These are phyloP conservation scores for Dipteronia sinensis DNA, from an alignment of 345 rosid species.

Conservation along the genomic window DNA sequence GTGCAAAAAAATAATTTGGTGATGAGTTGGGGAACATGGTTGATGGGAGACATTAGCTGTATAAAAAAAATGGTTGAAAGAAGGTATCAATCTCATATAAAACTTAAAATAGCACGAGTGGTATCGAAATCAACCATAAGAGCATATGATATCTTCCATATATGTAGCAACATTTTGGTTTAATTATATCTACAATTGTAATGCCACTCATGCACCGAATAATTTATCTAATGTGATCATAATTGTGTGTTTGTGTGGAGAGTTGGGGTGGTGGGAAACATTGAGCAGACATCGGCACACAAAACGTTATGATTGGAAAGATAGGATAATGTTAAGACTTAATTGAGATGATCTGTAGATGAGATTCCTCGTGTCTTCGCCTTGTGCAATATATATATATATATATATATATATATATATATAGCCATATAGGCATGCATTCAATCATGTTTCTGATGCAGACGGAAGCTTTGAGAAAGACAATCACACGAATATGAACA, in stretches of 20 bases:
- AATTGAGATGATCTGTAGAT: not conserved
- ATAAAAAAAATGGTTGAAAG: conserved; percentile 8
- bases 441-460: not conserved
- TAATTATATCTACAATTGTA: no score
- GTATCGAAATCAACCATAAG: not conserved
- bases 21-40: conserved; percentile 10
- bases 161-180: no score
- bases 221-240: not conserved
- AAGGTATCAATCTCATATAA: not conserved
- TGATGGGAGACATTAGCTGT: conserved; percentile 22
- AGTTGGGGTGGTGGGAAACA: conserved; percentile 12
- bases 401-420: no score
- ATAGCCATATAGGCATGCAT: not conserved
- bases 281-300: conserved; percentile 2
- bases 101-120: not conserved
- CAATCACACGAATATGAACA: no score
- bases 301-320: not conserved
- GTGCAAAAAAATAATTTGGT: not conserved
- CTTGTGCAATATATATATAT: no score
- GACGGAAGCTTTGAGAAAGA: no score
- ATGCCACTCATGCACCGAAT: not conserved
- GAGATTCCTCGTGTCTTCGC: conserved; percentile 20
- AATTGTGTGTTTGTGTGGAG: not conserved
- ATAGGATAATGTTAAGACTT: not conserved
- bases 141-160: not conserved